phyloP scores from a whole-genome alignment of 2,329 filamentous ascomycete species.

The Penicillium fuscoglaucum region DNA sequence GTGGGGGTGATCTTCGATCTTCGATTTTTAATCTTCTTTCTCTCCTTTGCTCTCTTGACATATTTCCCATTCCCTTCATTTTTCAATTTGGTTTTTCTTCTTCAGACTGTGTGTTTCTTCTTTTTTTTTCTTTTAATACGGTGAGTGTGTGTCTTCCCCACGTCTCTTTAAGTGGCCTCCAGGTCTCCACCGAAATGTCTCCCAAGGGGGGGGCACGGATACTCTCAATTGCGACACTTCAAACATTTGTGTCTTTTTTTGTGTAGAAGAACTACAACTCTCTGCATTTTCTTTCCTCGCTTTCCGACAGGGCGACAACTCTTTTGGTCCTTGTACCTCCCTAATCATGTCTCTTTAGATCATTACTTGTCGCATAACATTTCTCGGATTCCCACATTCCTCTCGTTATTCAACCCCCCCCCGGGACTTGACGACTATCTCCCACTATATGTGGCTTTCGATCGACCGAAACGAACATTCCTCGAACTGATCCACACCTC shows the following conservation, averaged over 20 bases:
- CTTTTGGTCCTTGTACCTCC: not conserved
- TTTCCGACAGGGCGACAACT: slow-evolving; percentile 5
- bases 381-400: slow-evolving; percentile 25
- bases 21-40: slow-evolving; percentile 5
- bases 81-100: not conserved
- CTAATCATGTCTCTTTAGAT: slow-evolving; percentile 22
- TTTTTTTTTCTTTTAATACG: slow-evolving; percentile 9
- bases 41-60: not conserved
- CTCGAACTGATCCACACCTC: slow-evolving; percentile 15
- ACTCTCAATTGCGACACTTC: slow-evolving; percentile 13
- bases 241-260: slow-evolving; percentile 9
- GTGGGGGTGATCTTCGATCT: slow-evolving; percentile 11
- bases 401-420: slow-evolving; percentile 13
- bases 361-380: slow-evolving; percentile 19
- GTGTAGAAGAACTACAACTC: slow-evolving; percentile 6
- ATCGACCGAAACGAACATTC: slow-evolving; percentile 30
- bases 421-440: slow-evolving; percentile 13
- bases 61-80: not conserved
- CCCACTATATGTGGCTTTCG: slow-evolving; percentile 31
- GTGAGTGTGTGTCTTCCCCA: slow-evolving; percentile 31
- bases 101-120: not conserved
- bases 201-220: slow-evolving; percentile 29
- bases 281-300: slow-evolving; percentile 6
- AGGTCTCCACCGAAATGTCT: slow-evolving; percentile 32
- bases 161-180: slow-evolving; percentile 27